Evolutionary conservation across 306 rosid species (phyloP).

Genomic region (Heteromeles arbutifolia): DNA sequence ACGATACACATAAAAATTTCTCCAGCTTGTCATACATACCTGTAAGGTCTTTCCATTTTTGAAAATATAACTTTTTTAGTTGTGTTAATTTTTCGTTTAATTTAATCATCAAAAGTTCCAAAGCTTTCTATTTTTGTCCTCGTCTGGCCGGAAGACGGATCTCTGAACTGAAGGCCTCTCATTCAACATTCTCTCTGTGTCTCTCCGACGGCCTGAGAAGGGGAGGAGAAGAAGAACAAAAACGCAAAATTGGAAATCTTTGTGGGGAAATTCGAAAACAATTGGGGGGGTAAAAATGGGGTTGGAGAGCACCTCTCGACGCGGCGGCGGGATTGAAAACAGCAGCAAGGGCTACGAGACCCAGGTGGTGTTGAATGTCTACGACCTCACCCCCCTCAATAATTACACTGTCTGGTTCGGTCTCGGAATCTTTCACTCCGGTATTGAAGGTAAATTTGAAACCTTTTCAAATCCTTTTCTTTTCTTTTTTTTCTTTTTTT

Average conservation of each 20-base stretch:
- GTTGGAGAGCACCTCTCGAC: constrained; percentile 31
- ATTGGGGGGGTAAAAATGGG: constrained; percentile 40
- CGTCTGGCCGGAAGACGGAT: constrained; percentile 32
- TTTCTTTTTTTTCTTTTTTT: neutral
- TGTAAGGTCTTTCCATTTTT: neutral
- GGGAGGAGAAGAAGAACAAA: neutral
- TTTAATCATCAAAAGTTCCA: constrained; percentile 6
- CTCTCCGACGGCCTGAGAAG: constrained; percentile 18
- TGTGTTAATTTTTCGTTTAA: neutral
- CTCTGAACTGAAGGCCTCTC: constrained; percentile 13
- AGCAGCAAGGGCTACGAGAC: constrained; percentile 10
- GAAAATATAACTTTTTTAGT: neutral
- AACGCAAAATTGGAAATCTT: neutral
- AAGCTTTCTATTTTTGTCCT: neutral
- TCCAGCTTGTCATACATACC: neutral
- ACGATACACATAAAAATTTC: too few relatives aligned
- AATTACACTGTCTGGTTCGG: constrained; percentile 79
- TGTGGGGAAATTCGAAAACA: constrained; percentile 6
- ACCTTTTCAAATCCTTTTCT: neutral
- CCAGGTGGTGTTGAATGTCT: constrained; percentile 65
- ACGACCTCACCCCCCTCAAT: constrained; percentile 90
- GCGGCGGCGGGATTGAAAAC: constrained; percentile 24
- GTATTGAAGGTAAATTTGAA: constrained; percentile 64
- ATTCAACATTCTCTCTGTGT: neutral
- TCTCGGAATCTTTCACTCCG: constrained; percentile 88